phyloP scores from a whole-genome alignment of 2,329 filamentous ascomycete genomes.

The Phoma sp. region DNA sequence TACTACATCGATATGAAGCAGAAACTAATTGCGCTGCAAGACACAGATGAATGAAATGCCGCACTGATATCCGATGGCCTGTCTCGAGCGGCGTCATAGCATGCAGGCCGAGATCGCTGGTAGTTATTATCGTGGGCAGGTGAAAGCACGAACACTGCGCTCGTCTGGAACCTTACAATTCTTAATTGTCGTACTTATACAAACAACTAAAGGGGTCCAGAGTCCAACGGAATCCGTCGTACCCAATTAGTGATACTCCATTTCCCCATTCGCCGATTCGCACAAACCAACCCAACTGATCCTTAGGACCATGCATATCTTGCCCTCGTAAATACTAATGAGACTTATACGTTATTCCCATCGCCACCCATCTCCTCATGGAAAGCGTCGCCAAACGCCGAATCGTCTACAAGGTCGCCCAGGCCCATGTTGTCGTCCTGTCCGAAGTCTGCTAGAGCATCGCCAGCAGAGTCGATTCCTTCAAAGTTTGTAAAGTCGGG shows the following conservation, averaged over 20 bases:
- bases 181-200: constrained; percentile 6
- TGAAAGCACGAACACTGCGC: constrained; percentile 4
- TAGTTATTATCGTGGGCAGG: constrained; percentile 5
- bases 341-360: constrained; percentile 33
- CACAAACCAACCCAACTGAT: not conserved
- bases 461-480: constrained; percentile 47
- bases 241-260: not conserved
- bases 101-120: not conserved
- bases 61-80: not conserved
- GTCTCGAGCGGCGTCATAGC: not conserved
- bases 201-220: not conserved
- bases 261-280: constrained; percentile 9
- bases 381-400: constrained; percentile 52
- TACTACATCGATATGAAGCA: constrained; percentile 9
- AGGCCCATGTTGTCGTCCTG: constrained; percentile 48
- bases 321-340: not conserved
- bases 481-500: constrained; percentile 48
- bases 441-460: constrained; percentile 49
- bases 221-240: not conserved
- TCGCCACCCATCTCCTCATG: constrained; percentile 44
- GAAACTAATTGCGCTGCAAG: constrained; percentile 8
- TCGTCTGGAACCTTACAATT: not conserved
- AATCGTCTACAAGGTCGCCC: constrained; percentile 47
- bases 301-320: not conserved
- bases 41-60: constrained; percentile 5